phyloP scores from a whole-genome alignment of 164 flowering plant species.

The Nelumbo lutea region DNA sequence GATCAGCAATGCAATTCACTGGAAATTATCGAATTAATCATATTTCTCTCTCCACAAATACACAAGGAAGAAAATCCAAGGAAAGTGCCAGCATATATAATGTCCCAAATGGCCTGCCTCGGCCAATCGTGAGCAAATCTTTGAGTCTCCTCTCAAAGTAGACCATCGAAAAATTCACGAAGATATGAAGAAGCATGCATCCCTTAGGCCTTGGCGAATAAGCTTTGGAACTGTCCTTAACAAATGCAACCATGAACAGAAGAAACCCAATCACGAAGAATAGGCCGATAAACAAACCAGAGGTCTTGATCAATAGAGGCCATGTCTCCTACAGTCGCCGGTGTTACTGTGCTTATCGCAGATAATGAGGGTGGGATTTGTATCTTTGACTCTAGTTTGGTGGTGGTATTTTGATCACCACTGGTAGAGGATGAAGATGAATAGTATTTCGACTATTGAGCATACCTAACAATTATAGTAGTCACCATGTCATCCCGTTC shows the following conservation, averaged over 20 bases:
- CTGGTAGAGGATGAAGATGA: too few relatives aligned
- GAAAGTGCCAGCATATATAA: constrained; percentile 47
- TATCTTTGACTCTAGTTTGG: too few relatives aligned
- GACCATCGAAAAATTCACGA: constrained; percentile 66
- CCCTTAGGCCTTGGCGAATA: constrained; percentile 52
- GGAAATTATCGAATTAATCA: constrained; percentile 29
- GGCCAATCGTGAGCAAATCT: constrained; percentile 60
- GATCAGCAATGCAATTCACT: background rate
- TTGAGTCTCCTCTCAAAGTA: constrained; percentile 63
- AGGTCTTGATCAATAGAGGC: constrained; percentile 44
- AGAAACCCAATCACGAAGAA: constrained; percentile 60
- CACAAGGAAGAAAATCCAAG: constrained; percentile 71
- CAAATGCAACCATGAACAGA: constrained; percentile 68
- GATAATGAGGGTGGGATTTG: too few relatives aligned
- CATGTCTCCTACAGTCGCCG: too few relatives aligned
- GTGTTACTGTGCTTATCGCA: too few relatives aligned
- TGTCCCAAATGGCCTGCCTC: constrained; percentile 57
- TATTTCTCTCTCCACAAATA: constrained; percentile 88
- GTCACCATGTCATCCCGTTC: too few relatives aligned
- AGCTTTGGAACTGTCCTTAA: constrained; percentile 66
- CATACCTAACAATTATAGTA: too few relatives aligned
- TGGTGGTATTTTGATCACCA: too few relatives aligned
- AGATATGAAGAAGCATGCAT: constrained; percentile 53
- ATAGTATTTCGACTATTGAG: too few relatives aligned
- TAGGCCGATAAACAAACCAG: constrained; percentile 72